A percentile compares a stretch with the other conserved stretches of the same genome.
Evolutionary conservation across 2,329 filamentous ascomycete genomes (phyloP).

Genomic region (Xylariales sp.): DNA sequence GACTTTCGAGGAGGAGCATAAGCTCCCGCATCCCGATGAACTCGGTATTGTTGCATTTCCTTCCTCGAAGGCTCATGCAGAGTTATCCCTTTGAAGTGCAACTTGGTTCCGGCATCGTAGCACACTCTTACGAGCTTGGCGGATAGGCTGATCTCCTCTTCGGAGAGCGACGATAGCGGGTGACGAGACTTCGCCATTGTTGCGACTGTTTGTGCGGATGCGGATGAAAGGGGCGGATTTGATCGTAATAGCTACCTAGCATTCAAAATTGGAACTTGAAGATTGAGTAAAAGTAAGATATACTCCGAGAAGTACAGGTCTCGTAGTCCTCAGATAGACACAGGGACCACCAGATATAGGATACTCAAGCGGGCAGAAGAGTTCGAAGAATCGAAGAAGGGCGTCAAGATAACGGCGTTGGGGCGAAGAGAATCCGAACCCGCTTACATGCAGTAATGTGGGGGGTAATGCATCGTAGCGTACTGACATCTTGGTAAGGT

Average conservation of each 20-base stretch:
- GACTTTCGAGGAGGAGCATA: conserved; percentile 2
- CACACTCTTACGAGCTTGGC: conserved; percentile 1
- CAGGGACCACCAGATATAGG: too few species aligned
- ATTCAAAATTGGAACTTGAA: too few species aligned
- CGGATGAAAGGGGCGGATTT: background rate
- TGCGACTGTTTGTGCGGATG: background rate
- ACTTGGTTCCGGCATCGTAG: conserved; percentile 4
- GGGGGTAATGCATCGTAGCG: background rate
- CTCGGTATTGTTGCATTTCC: conserved; percentile 7
- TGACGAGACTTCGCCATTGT: background rate
- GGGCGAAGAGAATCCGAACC: too few species aligned
- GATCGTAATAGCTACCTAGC: background rate
- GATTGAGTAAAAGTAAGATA: too few species aligned
- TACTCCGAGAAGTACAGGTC: too few species aligned
- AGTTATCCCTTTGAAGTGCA: conserved; percentile 5
- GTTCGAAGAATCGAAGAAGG: background rate
- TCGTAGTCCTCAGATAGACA: too few species aligned
- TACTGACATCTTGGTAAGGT: too few species aligned
- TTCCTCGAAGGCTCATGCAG: conserved; percentile 5
- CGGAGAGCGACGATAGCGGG: conserved; percentile 1
- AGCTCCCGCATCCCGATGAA: background rate
- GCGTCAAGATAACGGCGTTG: background rate
- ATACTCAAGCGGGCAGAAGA: background rate
- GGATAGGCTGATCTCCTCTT: conserved; percentile 3
- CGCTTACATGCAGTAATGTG: background rate